phyloP scores from a whole-genome alignment of 345 rosid genomes.

The Murraya paniculata region DNA sequence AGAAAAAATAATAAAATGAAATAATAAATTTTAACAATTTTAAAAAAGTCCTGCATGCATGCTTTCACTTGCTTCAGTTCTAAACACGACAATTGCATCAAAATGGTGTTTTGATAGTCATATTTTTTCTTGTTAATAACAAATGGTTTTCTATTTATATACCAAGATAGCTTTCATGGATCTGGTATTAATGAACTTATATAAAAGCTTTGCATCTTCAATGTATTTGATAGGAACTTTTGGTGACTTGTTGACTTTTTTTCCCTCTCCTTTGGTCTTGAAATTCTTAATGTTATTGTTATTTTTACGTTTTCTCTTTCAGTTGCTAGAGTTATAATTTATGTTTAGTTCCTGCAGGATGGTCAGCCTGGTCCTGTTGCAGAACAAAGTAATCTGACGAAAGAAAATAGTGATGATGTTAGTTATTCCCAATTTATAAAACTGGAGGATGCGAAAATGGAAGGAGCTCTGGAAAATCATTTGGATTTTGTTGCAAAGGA shows the following conservation, averaged over 20 bases:
- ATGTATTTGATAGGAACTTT: background rate
- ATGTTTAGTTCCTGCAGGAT: constrained; percentile 14
- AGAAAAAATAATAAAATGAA: too few species aligned
- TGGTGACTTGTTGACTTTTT: background rate
- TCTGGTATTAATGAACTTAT: background rate
- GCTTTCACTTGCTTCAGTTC: background rate
- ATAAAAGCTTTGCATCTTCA: background rate
- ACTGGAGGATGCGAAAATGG: background rate
- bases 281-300: background rate
- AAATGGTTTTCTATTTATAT: background rate
- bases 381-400: constrained; percentile 10
- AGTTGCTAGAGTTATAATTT: background rate
- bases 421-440: background rate
- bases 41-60: background rate
- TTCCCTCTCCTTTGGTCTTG: background rate
- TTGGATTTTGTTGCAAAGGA: constrained; percentile 2
- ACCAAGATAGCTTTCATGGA: background rate
- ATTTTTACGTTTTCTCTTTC: background rate
- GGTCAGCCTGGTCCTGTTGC: constrained; percentile 8
- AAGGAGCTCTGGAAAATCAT: background rate
- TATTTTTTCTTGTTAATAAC: background rate
- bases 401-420: background rate
- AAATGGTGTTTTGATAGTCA: background rate
- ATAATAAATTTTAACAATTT: too few species aligned
- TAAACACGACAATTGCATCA: background rate